Evolutionary conservation across 768 basidiomycete species (phyloP).

Genomic region (Trametes cingulata): DNA sequence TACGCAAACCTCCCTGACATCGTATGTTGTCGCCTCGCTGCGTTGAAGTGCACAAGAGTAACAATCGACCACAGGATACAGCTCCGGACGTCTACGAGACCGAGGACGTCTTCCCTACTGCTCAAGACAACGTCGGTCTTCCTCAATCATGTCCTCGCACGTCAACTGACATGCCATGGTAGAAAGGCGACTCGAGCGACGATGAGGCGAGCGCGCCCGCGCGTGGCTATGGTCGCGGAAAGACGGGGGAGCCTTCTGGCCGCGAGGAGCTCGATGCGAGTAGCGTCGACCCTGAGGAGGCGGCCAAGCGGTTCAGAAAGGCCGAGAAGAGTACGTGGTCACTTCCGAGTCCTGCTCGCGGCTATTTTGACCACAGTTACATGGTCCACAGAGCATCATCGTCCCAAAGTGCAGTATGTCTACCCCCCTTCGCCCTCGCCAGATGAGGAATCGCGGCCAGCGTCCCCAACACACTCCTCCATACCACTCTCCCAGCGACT

Average conservation of each 20-base stretch:
- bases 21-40: slow-evolving; percentile 45
- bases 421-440: slow-evolving; percentile 70
- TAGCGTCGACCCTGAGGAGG: slow-evolving; percentile 62
- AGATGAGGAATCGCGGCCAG: slow-evolving; percentile 43
- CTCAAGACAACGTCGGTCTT: slow-evolving; percentile 51
- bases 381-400: slow-evolving; percentile 51
- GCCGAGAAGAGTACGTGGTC: slow-evolving; percentile 53
- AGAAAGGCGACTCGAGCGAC: slow-evolving; percentile 68
- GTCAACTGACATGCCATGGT: background rate
- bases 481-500: slow-evolving; percentile 40
- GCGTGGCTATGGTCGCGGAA: slow-evolving; percentile 39
- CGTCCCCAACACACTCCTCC: slow-evolving; percentile 43
- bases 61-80: slow-evolving; percentile 60
- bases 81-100: slow-evolving; percentile 94
- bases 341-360: background rate
- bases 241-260: slow-evolving; percentile 40
- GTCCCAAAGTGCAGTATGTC: slow-evolving; percentile 53
- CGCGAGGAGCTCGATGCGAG: slow-evolving; percentile 72
- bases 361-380: too few relatives aligned
- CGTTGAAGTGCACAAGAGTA: background rate
- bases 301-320: slow-evolving; percentile 66
- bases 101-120: slow-evolving; percentile 66
- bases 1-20: slow-evolving; percentile 93
- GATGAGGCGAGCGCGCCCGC: slow-evolving; percentile 55
- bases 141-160: background rate